Evolutionary conservation across 2,329 filamentous ascomycete species (phyloP).

Genomic region (Trichothecium sympodiale): DNA sequence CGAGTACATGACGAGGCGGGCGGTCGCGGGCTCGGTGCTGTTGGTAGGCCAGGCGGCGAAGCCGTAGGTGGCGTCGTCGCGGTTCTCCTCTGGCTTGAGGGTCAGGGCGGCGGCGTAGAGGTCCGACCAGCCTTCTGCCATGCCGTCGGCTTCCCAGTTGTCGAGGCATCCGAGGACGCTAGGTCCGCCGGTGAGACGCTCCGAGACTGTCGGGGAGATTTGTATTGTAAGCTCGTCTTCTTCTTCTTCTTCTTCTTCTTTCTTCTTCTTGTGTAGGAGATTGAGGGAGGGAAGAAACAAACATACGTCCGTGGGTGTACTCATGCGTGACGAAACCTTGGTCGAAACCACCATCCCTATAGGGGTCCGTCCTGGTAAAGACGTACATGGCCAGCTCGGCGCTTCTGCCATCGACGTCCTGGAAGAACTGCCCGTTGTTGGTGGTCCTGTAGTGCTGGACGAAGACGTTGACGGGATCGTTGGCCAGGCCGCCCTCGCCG

Average conservation of each 20-base stretch:
- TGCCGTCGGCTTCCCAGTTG: constrained; percentile 30
- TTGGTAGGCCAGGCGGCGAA: constrained; percentile 34
- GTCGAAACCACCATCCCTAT: constrained; percentile 39
- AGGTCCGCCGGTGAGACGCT: constrained; percentile 39
- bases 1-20: constrained; percentile 33
- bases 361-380: constrained; percentile 31
- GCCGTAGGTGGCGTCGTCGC: constrained; percentile 28
- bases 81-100: constrained; percentile 30
- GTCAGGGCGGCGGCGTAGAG: constrained; percentile 37
- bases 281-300: constrained; percentile 17
- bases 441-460: constrained; percentile 36
- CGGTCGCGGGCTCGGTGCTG: constrained; percentile 23
- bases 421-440: constrained; percentile 33
- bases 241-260: no score
- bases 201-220: constrained; percentile 23
- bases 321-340: constrained; percentile 44
- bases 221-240: neutral
- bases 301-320: constrained; percentile 29
- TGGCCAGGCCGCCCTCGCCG: constrained; percentile 31
- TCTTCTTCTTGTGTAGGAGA: no score
- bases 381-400: constrained; percentile 33
- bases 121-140: constrained; percentile 41
- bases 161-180: constrained; percentile 33
- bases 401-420: neutral
- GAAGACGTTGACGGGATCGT: constrained; percentile 38